Evolutionary conservation across 108 stramenopile genomes (phyloP).

Genomic region (Pelagomonas calceolata): DNA sequence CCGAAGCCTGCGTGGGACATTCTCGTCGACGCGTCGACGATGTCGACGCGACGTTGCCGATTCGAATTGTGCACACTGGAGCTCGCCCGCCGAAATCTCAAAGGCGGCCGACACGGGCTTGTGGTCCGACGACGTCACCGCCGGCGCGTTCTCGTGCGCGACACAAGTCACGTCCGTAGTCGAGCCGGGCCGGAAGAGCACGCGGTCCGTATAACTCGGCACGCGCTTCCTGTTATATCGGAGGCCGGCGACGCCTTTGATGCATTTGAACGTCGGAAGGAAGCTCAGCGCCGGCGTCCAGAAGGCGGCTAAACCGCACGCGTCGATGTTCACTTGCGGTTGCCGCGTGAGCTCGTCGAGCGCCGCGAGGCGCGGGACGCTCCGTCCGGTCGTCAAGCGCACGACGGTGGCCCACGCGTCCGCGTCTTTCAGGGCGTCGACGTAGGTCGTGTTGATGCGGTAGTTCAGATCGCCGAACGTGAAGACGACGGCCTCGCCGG

Average conservation of each 20-base stretch:
- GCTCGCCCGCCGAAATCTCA: not conserved
- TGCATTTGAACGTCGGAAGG: not conserved
- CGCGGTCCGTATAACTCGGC: not conserved
- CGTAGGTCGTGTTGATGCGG: not conserved
- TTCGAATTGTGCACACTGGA: too few species aligned
- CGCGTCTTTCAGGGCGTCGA: too few species aligned
- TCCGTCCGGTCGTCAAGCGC: too few species aligned
- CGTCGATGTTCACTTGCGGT: not conserved
- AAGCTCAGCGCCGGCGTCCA: not conserved
- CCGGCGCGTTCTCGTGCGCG: not conserved
- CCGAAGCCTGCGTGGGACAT: too few species aligned
- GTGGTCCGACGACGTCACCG: not conserved
- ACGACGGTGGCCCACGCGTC: too few species aligned
- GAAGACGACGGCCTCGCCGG: not conserved
- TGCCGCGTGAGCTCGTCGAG: not conserved
- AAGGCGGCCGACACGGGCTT: not conserved
- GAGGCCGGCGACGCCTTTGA: not conserved
- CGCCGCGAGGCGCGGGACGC: too few species aligned
- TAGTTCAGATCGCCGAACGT: not conserved
- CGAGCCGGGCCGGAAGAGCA: not conserved
- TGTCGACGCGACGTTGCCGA: too few species aligned
- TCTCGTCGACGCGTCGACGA: too few species aligned
- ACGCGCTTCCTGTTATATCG: not conserved
- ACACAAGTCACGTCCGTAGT: not conserved
- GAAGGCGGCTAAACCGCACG: not conserved